Evolutionary conservation across 1,284 basidiomycete genomes (phyloP), one percentile per base, ranked within the genome.

Genomic region (Marasmius sp.): DNA sequence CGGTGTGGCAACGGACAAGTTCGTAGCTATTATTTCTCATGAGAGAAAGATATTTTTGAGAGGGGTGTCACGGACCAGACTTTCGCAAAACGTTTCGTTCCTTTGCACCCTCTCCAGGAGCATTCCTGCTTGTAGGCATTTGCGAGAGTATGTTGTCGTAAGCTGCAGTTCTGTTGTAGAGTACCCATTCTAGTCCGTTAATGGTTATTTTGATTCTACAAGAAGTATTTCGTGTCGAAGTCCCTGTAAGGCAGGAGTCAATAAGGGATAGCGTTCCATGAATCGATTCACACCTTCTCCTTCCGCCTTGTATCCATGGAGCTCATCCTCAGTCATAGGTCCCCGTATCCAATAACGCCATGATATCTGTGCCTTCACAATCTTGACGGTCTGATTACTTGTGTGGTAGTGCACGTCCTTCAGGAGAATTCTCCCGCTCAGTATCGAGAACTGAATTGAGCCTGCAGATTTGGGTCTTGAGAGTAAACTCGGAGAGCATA

Each of bases 261-360:
- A 49, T 11, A n/a, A 2, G 10, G 11, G 27, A 20, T 16, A 49
- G 6, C 27, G 27, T 47, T 14, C 63, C 39, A 62, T 34, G 27
- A 11, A 20, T 55, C 18, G 41, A n/a, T 68, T 87, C 85, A 69
- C 51, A 76, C 85, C 83, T 58, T 84, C 84, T 55, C 79, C 79
- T 62, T 72, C 78, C 47, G 80, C 81, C 27, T 27, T 27, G 27
- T 83, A 79, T 50, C 84, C 80, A 60, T 83, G 79, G 41, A 91
- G 75, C 66, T 92, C 89, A 60, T 88, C 82, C 65, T 86, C 87
- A 22, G 82, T 81, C 6, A 85, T 85, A 8, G 82, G 92, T 69
- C 71, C 82, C 62, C 93, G 86, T 59, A 94, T 84, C 95, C 95
- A 98, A 74, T 95, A 97, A 64, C 93, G 82, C 93, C 95, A 97